Evolutionary conservation across 768 basidiomycete genomes (phyloP).

Genomic region (Russula sp.): DNA sequence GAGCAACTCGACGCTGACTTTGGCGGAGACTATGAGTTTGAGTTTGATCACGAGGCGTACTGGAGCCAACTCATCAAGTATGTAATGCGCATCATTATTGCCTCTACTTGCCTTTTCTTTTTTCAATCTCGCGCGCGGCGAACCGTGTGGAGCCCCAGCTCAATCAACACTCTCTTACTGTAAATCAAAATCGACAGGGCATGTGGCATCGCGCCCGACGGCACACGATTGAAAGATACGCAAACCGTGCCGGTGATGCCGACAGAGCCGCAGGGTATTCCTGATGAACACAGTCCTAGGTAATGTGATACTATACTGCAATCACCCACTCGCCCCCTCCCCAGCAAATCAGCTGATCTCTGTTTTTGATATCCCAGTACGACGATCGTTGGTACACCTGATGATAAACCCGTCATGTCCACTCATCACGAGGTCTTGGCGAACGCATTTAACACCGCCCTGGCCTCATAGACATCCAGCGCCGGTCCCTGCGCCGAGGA

Average conservation of each 20-base stretch:
- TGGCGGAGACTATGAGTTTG: slow-evolving; percentile 65
- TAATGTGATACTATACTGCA: neutral
- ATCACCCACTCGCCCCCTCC: neutral
- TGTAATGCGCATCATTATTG: slow-evolving; percentile 21
- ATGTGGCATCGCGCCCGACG: slow-evolving; percentile 29
- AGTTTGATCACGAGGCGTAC: slow-evolving; percentile 67
- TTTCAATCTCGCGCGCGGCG: neutral
- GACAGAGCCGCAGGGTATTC: slow-evolving; percentile 2
- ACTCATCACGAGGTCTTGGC: neutral
- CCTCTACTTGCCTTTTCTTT: neutral
- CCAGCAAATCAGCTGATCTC: neutral
- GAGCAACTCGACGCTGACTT: slow-evolving; percentile 79
- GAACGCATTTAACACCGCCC: neutral
- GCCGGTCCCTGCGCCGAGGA: neutral
- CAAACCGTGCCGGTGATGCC: neutral
- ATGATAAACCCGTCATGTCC: slow-evolving; percentile 2
- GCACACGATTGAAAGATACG: slow-evolving; percentile 21
- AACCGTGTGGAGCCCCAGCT: neutral
- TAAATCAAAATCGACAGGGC: slow-evolving; percentile 13
- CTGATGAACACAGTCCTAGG: slow-evolving; percentile 9
- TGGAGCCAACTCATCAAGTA: slow-evolving; percentile 75
- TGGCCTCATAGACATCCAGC: neutral
- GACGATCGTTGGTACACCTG: slow-evolving; percentile 13
- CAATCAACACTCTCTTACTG: neutral
- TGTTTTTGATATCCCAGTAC: neutral